Evolutionary conservation across 805 yeast species (phyloP), one percentile per base, ranked within the genome.

Genomic region (Sugiyamaella mastotermitis): DNA sequence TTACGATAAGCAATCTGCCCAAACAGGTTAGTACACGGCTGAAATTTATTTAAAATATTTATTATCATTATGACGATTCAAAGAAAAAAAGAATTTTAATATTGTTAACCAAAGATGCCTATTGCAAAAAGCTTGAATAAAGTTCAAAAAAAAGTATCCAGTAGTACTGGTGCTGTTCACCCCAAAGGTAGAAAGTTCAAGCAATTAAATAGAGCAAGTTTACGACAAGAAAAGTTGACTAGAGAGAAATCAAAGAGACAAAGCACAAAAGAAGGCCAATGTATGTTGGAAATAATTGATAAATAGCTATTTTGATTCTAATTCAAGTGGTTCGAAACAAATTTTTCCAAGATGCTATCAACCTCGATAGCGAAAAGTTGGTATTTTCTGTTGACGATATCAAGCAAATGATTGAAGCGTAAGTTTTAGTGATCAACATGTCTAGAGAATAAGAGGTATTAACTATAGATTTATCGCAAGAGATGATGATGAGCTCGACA

Each of bases 111-210:
- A 14, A 30, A 24, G 13, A 80, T 81, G 88, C 86, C 86, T 11
- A 61, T 79, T 44, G 80, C 76, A 13, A 83, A 82, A 52, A 76
- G 76, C 44, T 65, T 84, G 37, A 58, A 67, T 16, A 83, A 83
- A 51, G 81, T 84, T 24, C 68, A 73, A 47, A 80, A 80, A 61
- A 68, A 71, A 48, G 61, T 78, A 39, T 64, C 73, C 41, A 71
- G 71, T 50, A 65, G 74, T 43, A 74, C 72, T 28, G 75, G 72
- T 31, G 66, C 73, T 26, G 64, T 83, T 49, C 97, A 90, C 57
- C 92, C 94, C 16, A 81, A 80, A 53, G 95, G 97, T 7, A 73
- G 96, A 38, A 90, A 87, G 60, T 82, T 86, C 59, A 81, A 81
- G 60, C 85, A 82, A 56, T 64, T 90, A 36, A 80, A 80, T 40